Evolutionary conservation across 2,329 filamentous ascomycete species (phyloP).

Genomic region (Fusarium zealandicum): DNA sequence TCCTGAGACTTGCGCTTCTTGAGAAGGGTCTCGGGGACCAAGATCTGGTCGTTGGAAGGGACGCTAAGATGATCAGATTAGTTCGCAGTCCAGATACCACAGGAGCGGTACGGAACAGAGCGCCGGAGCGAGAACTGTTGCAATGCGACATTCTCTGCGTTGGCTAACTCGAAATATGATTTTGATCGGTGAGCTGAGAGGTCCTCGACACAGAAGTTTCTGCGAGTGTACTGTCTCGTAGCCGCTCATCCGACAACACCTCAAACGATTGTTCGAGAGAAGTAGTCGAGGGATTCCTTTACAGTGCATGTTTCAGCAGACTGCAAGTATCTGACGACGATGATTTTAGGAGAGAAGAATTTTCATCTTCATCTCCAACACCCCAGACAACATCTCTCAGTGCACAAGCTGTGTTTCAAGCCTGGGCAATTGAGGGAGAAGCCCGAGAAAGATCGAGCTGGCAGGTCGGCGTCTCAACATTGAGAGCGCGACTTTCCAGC

Average conservation of each 20-base stretch:
- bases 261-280: slow-evolving; percentile 54
- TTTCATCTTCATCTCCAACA: slow-evolving; percentile 77
- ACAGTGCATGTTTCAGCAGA: slow-evolving; percentile 41
- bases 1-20: slow-evolving; percentile 99
- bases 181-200: slow-evolving; percentile 77
- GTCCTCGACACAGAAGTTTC: slow-evolving; percentile 5
- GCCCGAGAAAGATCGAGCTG: slow-evolving; percentile 81
- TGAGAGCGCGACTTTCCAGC: slow-evolving; percentile 63
- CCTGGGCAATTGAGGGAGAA: slow-evolving; percentile 64
- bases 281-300: slow-evolving; percentile 45
- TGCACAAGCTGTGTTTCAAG: slow-evolving; percentile 56
- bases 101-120: slow-evolving; percentile 63
- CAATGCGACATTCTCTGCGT: slow-evolving; percentile 88
- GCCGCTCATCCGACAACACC: slow-evolving; percentile 80
- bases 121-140: slow-evolving; percentile 93
- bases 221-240: background rate
- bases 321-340: slow-evolving; percentile 60
- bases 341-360: slow-evolving; percentile 78
- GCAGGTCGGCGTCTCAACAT: slow-evolving; percentile 51
- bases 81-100: slow-evolving; percentile 75
- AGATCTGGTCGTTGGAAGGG: slow-evolving; percentile 91
- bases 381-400: slow-evolving; percentile 70
- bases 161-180: slow-evolving; percentile 80
- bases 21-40: slow-evolving; percentile 98
- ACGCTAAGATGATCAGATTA: slow-evolving; percentile 76